Conservation (phyloP, 2,329 filamentous ascomycete genomes). For the Hypoxylon rubiginosum region DNA sequence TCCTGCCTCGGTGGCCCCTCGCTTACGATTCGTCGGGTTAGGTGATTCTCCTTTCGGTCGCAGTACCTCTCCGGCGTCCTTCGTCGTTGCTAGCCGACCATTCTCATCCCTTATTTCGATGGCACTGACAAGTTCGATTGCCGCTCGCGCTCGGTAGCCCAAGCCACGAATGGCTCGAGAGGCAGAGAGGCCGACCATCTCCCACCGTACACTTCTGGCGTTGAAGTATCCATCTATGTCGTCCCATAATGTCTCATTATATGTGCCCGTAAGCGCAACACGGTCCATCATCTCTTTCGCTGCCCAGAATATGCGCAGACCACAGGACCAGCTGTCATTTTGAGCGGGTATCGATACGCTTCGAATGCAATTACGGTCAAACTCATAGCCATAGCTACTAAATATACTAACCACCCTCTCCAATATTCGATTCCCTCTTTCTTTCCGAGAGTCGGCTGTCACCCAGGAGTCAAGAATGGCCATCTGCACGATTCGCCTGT, state of each 20-base stretch:
- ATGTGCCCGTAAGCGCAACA: constrained; percentile 25
- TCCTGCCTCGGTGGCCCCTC: too few relatives aligned
- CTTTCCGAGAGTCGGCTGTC: not conserved
- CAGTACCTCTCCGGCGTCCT: constrained; percentile 20
- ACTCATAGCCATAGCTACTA: constrained; percentile 4
- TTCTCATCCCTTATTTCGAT: not conserved
- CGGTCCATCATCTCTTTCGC: constrained; percentile 44
- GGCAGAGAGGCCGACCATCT: constrained; percentile 47
- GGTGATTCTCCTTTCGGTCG: constrained; percentile 6
- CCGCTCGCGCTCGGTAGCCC: constrained; percentile 42
- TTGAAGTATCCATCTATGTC: constrained; percentile 43
- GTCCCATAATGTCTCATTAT: constrained; percentile 37
- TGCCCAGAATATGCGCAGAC: constrained; percentile 43
- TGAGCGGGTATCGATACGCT: constrained; percentile 38
- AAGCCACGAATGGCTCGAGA: constrained; percentile 32
- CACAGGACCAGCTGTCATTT: constrained; percentile 37
- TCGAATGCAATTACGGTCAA: not conserved
- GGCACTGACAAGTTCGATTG: constrained; percentile 41
- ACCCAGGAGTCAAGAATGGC: constrained; percentile 37
- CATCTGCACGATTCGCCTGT: constrained; percentile 31
- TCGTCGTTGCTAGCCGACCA: too few relatives aligned
- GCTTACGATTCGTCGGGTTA: too few relatives aligned
- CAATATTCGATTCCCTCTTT: not conserved
- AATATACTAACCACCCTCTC: constrained; percentile 20
- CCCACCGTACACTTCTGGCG: constrained; percentile 41